Base-by-base conservation (phyloP, 2,329 filamentous ascomycete genomes). In the Ophiocordyceps sinensis region DNA sequence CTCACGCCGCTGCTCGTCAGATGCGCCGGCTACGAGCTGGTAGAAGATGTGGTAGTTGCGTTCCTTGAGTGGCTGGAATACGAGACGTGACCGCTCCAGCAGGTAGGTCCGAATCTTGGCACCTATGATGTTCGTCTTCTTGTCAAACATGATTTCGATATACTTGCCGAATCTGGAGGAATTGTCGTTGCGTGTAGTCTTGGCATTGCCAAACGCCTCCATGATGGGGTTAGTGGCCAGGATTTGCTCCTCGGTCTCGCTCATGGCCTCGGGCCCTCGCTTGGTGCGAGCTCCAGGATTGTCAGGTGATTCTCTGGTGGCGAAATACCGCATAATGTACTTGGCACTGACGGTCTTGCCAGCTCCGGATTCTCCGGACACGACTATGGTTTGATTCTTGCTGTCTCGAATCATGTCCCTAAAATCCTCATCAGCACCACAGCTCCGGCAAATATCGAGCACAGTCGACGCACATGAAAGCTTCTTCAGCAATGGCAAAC, bases 241-340 rank as follows among this genome's bases (percentile, higher is more conserved):
- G 57, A 98, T 98, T 61, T 94, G 88, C 68, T 98, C 89, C 65
- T 98, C 91, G 1, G 91, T 98, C 68, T 95, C 85, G 61, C 88
- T 96, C 81, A 96, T 96, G 48, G 80, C 59, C 44, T 85, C 82
- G 53, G 78, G 69, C 45, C 85, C 85, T 56, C 74, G 74, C 63
- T 85, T 91, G 41, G 72, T 72, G 53, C 84, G 79, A 48, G 78
- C 81, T 38, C 82, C 81, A 14, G 86, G 82, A 59, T 88, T 85
- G 54, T 93, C 86, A 42, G 91, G 87, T 8, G 88, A 82, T 64
- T 95, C 91, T 75, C 91, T 80, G 36, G 91, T 98, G 47, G 91
- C 91, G 64, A 98, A 98, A 68, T 98, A 98, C 55, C 91, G 79
- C 91, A 98, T 98, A 60, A 98, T 96, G 66, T 98, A 96, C 68